Evolutionary conservation across 805 yeast species (phyloP), one percentile per base, ranked within the genome.

Genomic region (Candida alai): DNA sequence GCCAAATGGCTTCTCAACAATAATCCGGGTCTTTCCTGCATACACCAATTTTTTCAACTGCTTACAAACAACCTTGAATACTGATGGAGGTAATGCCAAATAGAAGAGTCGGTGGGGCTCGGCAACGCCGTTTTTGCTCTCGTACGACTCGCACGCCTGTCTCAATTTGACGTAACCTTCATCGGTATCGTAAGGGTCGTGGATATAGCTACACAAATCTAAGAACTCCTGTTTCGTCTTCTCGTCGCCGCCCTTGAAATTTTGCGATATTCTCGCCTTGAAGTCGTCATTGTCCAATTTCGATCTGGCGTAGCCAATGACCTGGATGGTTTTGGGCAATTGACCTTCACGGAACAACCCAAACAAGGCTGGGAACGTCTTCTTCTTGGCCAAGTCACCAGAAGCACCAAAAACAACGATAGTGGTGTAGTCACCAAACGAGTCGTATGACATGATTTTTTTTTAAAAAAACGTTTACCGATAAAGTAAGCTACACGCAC

Each of bases 1-100:
- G 43, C 98, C 98, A 56, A 93, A 93, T 24, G 98, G 98, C 70
- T 93, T 93, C 67, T 93, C 98, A 36, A 93, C 85, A 52, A 93
- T 86, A 47, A 93, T 67, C 59, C 96, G 77, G 23, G 87, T 44
- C 35, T 71, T 53, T 34, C 95, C 96, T 34, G 74, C 66, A 24
- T 60, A 59, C 88, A 84, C 45, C 76, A 75, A 51, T 74, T 60
- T 47, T 64, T 84, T 87, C 53, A 93, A 65, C 42, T 84, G 76
- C 30, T 68, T 61, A 32, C 93, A 86, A 29, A 90, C 97, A 22
- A 70, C 60, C 36, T 82, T 80, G 64, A 93, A 93, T 24, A 83
- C 95, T 8, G 88, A 79, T 21, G 98, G 98, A 13, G 98, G 98
- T 40, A 93, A 70, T 0, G 98, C 98, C 51, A 93, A 73, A 62